These are phyloP conservation scores for Mariannaea sp. DNA, from an alignment of 2,329 filamentous ascomycete species.

Conservation along the genomic window DNA sequence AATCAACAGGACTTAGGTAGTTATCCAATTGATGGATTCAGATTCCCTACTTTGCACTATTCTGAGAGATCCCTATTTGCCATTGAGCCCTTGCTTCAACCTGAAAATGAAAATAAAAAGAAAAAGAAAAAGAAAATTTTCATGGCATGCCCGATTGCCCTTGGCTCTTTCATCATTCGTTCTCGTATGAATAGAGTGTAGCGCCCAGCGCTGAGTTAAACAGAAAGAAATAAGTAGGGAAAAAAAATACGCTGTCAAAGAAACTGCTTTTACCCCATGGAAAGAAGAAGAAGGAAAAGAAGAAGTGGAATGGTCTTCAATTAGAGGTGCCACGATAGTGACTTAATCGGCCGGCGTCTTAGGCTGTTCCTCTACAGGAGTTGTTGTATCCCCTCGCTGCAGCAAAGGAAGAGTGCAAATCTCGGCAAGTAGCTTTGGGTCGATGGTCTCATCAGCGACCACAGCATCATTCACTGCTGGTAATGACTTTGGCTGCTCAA, in stretches of 20 bases:
- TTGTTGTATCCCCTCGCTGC: not conserved
- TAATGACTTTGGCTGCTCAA: not conserved
- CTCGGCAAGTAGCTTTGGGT: slow-evolving; percentile 14
- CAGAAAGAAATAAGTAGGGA: too few species aligned
- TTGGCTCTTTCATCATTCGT: not conserved
- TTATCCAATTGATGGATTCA: slow-evolving; percentile 21
- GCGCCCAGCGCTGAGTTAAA: too few species aligned
- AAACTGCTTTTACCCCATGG: too few species aligned
- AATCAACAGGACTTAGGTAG: slow-evolving; percentile 8
- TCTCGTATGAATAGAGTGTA: too few species aligned
- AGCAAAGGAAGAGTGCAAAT: not conserved
- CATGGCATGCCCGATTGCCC: not conserved
- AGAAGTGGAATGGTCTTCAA: not conserved
- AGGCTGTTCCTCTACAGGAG: slow-evolving; percentile 1
- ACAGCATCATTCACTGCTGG: not conserved
- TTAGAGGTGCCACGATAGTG: not conserved
- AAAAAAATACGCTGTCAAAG: too few species aligned
- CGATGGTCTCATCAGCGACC: slow-evolving; percentile 9
- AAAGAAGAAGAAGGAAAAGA: too few species aligned
- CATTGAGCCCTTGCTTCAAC: not conserved
- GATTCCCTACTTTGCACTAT: slow-evolving; percentile 9
- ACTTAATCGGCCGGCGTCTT: not conserved
- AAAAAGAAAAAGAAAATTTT: not conserved
- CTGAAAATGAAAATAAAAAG: not conserved
- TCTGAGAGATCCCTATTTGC: not conserved